Evolutionary conservation across 495 filamentous ascomycete genomes (phyloP).

Genomic region (Talaromyces ruber): DNA sequence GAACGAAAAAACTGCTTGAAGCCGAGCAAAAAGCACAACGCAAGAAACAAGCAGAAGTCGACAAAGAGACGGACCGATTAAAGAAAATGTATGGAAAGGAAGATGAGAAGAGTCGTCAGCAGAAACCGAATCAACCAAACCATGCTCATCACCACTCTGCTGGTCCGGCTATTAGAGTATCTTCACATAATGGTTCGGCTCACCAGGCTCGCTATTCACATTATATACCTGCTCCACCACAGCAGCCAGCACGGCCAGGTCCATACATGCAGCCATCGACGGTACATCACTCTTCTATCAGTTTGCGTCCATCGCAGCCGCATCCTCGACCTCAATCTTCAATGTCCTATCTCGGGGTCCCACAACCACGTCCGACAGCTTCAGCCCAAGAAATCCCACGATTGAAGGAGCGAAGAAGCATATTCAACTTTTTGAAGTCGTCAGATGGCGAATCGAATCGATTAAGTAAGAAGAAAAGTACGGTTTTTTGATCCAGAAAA

Average conservation of each 20-base stretch:
- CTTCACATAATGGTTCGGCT: slow-evolving; percentile 10
- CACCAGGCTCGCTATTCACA: slow-evolving; percentile 14
- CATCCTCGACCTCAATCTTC: slow-evolving; percentile 11
- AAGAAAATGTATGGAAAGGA: slow-evolving; percentile 61
- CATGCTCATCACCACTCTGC: slow-evolving; percentile 15
- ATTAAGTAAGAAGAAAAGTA: slow-evolving; percentile 43
- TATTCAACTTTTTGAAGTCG: slow-evolving; percentile 36
- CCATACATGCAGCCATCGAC: slow-evolving; percentile 20
- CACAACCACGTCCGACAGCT: background rate
- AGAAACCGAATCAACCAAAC: slow-evolving; percentile 15
- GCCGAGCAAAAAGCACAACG: slow-evolving; percentile 63
- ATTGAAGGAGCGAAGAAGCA: slow-evolving; percentile 37
- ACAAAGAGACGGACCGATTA: slow-evolving; percentile 78
- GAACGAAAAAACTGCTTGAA: slow-evolving; percentile 68
- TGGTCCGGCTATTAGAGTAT: slow-evolving; percentile 5
- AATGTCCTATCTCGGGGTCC: slow-evolving; percentile 3
- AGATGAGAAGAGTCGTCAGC: slow-evolving; percentile 27
- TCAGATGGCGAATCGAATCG: slow-evolving; percentile 20
- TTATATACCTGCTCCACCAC: slow-evolving; percentile 8
- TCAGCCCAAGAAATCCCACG: slow-evolving; percentile 8
- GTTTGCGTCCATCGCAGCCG: background rate
- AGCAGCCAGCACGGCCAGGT: slow-evolving; percentile 12
- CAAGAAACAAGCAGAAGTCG: slow-evolving; percentile 62
- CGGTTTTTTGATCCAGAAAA: slow-evolving; percentile 31
- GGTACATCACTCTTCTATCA: slow-evolving; percentile 3